phyloP scores from a whole-genome alignment of 2,329 filamentous ascomycete genomes.

The Lasiodiplodia hormozganensis region DNA sequence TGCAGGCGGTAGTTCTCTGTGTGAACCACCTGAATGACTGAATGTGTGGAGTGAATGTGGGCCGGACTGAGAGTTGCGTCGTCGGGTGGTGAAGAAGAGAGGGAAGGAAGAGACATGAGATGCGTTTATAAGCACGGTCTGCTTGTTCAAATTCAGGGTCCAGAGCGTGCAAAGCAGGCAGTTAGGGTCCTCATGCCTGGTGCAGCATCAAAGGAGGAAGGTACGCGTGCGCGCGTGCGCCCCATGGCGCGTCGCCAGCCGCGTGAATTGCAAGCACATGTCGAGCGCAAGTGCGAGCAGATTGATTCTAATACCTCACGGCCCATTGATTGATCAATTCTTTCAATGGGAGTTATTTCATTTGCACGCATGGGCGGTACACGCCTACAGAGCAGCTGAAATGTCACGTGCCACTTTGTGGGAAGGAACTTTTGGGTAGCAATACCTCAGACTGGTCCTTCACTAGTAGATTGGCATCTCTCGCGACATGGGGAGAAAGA shows the following conservation, averaged over 20 bases:
- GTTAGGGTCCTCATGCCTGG: not conserved
- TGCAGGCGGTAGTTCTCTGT: too few relatives aligned
- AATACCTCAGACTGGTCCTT: too few relatives aligned
- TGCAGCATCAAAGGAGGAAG: not conserved
- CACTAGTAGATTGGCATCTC: not conserved
- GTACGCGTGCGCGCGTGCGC: not conserved
- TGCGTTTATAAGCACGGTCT: not conserved
- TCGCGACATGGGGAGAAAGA: not conserved
- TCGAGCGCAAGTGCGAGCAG: not conserved
- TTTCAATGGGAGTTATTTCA: too few relatives aligned
- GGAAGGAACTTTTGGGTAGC: too few relatives aligned
- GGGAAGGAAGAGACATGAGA: not conserved
- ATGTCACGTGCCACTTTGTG: too few relatives aligned
- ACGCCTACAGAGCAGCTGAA: too few relatives aligned
- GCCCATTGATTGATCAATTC: too few relatives aligned
- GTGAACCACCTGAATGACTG: too few relatives aligned
- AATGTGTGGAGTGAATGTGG: too few relatives aligned
- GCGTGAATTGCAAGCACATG: not conserved
- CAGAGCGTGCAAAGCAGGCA: not conserved
- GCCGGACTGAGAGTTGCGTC: not conserved
- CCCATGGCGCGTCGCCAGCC: not conserved
- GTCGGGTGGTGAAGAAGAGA: not conserved
- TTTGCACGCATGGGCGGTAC: too few relatives aligned
- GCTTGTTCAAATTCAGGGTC: not conserved
- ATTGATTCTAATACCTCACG: not conserved